Base-by-base conservation (phyloP, 495 filamentous ascomycete species). In the Aspergillus sparsus region DNA sequence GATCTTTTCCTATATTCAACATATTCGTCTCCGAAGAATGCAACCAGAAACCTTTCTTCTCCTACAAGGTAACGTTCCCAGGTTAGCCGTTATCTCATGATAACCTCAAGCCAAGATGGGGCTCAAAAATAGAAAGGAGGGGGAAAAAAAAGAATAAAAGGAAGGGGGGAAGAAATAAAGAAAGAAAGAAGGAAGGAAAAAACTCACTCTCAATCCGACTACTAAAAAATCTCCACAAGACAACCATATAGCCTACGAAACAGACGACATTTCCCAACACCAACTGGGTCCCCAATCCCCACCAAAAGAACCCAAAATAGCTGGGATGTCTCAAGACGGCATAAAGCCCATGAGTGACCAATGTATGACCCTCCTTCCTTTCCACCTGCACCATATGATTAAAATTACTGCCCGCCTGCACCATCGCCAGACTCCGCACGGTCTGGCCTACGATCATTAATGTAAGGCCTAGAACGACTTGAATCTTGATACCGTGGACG, bases 291-390 rank as follows among this genome's bases (percentile, higher is more conserved):
- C 94, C 94, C n/a, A 98, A 57, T 0, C 88, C 92, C 93, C 92
- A 98, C 88, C 91, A 98, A 69, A 96, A 98, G 75, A 95, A 98
- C 2, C 94, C 94, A 74, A 97, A 97, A 70, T 98, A 98, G 44
- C 86, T 87, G 50, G 94, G 94, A 72, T 98, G 94, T 6, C 94
- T 77, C 49, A 96, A 69, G 35, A 78, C 66, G 2, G 64, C 58
- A 68, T 89, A 89, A 12, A 88, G 54, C 1, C 94, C 94, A 39
- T 72, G 79, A 9, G 87, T 96, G 37, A 98, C 91, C 12, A 98
- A 80, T 7, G 77, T 80, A 69, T 98, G 94, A 0, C 79, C 84
- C 34, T 85, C 74, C 61, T 81, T 82, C 65, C 82, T 85, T 55
- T 75, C 78, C 27, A 80, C 79, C 71, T 91, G 90, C 10, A 98